phyloP scores from a whole-genome alignment of 306 rosid genomes.

The Trifolium subterraneum region DNA sequence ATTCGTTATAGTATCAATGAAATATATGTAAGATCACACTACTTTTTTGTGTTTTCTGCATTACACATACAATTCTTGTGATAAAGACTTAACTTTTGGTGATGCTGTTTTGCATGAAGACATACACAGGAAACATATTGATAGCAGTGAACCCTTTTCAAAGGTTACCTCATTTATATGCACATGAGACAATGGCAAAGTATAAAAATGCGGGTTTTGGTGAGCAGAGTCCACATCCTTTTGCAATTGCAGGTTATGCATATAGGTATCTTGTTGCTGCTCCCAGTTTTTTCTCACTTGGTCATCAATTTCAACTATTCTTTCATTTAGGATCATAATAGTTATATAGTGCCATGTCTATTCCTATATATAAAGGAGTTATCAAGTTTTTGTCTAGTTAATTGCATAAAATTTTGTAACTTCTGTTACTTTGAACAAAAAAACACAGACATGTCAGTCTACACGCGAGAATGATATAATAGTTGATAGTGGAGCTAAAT shows the following conservation, averaged over 20 bases:
- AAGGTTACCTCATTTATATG: slow-evolving; percentile 85
- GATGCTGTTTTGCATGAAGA: slow-evolving; percentile 57
- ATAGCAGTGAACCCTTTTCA: slow-evolving; percentile 95
- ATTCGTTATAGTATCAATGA: slow-evolving; percentile 68
- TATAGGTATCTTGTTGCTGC: slow-evolving; percentile 70
- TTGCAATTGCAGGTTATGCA: slow-evolving; percentile 96
- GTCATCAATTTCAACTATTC: neutral
- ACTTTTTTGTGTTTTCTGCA: neutral
- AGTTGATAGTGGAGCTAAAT: neutral
- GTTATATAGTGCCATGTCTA: no score
- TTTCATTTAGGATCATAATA: neutral
- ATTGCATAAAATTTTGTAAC: no score
- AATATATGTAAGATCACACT: slow-evolving; percentile 74
- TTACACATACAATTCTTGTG: neutral
- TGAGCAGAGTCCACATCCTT: slow-evolving; percentile 96
- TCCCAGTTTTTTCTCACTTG: slow-evolving; percentile 27
- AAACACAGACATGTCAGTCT: no score
- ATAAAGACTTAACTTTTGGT: slow-evolving; percentile 39
- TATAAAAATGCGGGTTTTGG: slow-evolving; percentile 80
- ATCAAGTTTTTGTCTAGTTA: no score
- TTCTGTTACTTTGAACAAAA: no score
- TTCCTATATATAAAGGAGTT: no score
- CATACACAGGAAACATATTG: slow-evolving; percentile 93
- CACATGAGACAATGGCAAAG: slow-evolving; percentile 68
- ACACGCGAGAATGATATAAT: no score